Evolutionary conservation across 2,329 filamentous ascomycete genomes (phyloP), one percentile per base, ranked within the genome.

Genomic region (Fusarium phyllophilum): DNA sequence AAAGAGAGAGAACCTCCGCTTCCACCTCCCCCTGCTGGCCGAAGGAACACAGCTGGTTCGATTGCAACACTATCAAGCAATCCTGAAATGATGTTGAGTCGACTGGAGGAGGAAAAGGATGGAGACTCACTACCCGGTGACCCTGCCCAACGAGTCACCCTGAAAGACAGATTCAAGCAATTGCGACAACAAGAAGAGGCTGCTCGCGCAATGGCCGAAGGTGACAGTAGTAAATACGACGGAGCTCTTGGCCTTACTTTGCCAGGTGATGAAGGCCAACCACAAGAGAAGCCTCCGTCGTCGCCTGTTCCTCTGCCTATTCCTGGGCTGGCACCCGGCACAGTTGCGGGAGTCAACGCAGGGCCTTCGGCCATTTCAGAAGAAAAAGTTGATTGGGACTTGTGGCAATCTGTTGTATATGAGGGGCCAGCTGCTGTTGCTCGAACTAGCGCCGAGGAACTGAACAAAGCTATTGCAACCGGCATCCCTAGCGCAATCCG

Each of bases 351-450:
- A 11, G 90, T 95, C 46, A 92, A 92, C 31, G 91, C 92, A 29
- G 93, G 93, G 3, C 93, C 93, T 14, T 92, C 94, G 7, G 90
- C 91, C 29, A 87, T 91, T 71, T 84, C 85, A 20, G 93, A 95
- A 78, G 86, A 87, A 22, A 92, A 94, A 31, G 96, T 99, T n/a
- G 95, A 99, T 80, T 99, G 96, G 96, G 96, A 99, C 82, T 85
- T 99, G 44, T 99, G 96, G 96, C 96, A 99, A 81, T 91, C 93
- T 31, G 93, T 99, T 8, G 96, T 99, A 39, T 97, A 98, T 75
- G 94, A 98, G 84, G 96, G 96, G 0, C 95, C 95, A 22, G 91
- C 94, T 34, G 96, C 94, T 15, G 93, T 98, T 56, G 93, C 94
- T 17, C 91, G 94, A 68, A 95, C 94, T 8, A 97, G 95, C 79